Conservation (phyloP, 139 green algal species). For the Pleodorina starrii region DNA sequence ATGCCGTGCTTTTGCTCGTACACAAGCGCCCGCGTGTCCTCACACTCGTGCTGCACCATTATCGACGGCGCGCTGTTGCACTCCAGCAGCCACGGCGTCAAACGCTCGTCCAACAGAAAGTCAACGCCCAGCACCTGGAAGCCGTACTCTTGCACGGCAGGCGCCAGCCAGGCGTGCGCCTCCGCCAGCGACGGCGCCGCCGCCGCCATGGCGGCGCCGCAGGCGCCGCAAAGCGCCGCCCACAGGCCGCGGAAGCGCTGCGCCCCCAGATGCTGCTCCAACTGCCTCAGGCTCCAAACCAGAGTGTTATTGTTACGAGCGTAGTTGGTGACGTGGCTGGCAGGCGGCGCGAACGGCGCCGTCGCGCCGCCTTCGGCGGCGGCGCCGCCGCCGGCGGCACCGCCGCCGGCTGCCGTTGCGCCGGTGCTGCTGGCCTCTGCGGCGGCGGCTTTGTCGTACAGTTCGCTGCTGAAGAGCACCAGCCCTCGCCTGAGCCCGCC, state of each 20-base stretch:
- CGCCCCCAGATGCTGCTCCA: slow-evolving; percentile 52
- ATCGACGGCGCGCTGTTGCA: slow-evolving; percentile 72
- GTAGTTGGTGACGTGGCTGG: slow-evolving; percentile 71
- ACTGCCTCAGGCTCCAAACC: slow-evolving; percentile 64
- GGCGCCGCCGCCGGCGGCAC: not conserved
- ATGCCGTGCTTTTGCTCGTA: slow-evolving; percentile 58
- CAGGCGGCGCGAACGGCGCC: not conserved
- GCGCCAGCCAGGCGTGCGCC: slow-evolving; percentile 54
- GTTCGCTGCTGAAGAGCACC: slow-evolving; percentile 70
- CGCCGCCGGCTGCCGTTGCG: not conserved
- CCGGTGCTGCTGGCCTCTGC: not conserved
- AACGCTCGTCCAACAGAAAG: slow-evolving; percentile 64
- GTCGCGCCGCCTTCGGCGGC: not conserved
- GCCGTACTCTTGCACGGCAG: slow-evolving; percentile 62
- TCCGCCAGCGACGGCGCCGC: slow-evolving; percentile 52
- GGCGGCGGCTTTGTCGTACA: slow-evolving; percentile 45
- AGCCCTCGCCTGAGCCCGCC: slow-evolving; percentile 46
- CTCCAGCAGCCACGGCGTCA: slow-evolving; percentile 70
- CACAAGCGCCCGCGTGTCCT: not conserved
- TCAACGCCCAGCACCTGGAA: slow-evolving; percentile 71
- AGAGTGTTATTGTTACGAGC: slow-evolving; percentile 63
- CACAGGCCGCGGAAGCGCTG: slow-evolving; percentile 50
- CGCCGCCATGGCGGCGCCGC: slow-evolving; percentile 25
- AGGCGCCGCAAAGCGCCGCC: slow-evolving; percentile 29
- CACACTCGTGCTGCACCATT: slow-evolving; percentile 63